Evolutionary conservation across 495 filamentous ascomycete species (phyloP), one percentile per base, ranked within the genome.

Genomic region (Podospora tetraspora): DNA sequence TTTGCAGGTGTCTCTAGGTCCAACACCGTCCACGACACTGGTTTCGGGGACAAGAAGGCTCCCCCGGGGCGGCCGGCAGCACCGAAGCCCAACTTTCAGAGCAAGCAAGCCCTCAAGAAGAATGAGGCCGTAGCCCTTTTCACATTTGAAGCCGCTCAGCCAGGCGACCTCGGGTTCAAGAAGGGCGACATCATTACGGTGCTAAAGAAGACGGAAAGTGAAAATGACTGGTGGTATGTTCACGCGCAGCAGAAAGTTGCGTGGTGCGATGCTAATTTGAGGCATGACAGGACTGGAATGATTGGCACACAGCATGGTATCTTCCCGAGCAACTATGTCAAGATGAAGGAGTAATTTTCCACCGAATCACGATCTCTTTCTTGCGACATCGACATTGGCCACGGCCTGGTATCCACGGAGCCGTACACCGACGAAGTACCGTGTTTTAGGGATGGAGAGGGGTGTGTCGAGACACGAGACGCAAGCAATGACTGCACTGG

Each of bases 131-230:
- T 96, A 59, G 95, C 95, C 1, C 81, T 97, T 66, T 98, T 90
- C 73, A 94, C 91, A 3, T 99, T 98, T 77, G 94, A 97, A 69
- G 88, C 92, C 3, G 94, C 97, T 74, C 94, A 99, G 74, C 87
- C 91, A 0, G 95, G 95, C 24, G 95, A 99, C 76, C 78, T 99
- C 67, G 91, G 89, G 0, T 98, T 98, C 83, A 96, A 96, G 83
- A 98, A 99, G 83, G 95, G 95, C 22, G 95, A 99, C 37, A 80
- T 98, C 62, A 97, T 99, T 70, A 97, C 94, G n/a, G 95, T 99
- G 66, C 79, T 94, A 22, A 98, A 99, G 82, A 90, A 91, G 76
- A 97, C 95, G n/a, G 92, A 99, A 0, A 93, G 87, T 70, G 90
- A 90, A 68, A 89, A 88, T 11, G 93, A 97, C 77, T 96, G 94